Base-by-base conservation (phyloP, 768 basidiomycete species). In the Termitomyces sp. region DNA sequence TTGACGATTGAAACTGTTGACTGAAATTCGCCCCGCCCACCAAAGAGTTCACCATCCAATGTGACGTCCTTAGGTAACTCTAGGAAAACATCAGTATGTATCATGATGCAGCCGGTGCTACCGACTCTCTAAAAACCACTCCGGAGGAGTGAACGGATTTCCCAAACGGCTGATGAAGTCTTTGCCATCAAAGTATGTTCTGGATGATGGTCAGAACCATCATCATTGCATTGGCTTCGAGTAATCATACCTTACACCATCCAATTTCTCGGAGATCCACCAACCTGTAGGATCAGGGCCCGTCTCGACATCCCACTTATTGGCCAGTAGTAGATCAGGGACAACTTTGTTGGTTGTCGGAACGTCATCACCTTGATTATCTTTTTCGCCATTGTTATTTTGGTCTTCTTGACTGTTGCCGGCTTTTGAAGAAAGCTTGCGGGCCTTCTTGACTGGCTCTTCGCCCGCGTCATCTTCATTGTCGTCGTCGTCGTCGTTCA, bases 251-350 rank as follows among this genome's bases (percentile, higher is more conserved):
- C 83, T 71, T 34, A 85, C 82, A 56, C 84, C 83, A 67, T 86
- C 84, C 49, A 86, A 64, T 65, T 86, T 85, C 62, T 86, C 83
- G 3, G 81, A 83, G 32, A 84, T 77, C 81, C 81, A 84, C 82
- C 82, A 86, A 1, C 82, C 82, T 16, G 76, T 76, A 1, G 82
- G 82, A 63, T 86, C 83, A 20, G 72, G 71, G 0, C 82, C 82
- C 26, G 63, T 79, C 14, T 82, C 81, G 3, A 82, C 56, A 53
- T 84, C 82, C 82, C 82, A 84, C 53, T 82, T 83, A 59, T 77
- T 78, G 0, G 84, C 84, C 0, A 86, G 70, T 52, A 86, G 69
- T 2, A 86, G 68, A 9, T 75, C 75, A 10, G 81, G 81, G 3
- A 75, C 68, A 10, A 62, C 64, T 62, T 79, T 79, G 34, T 62